Evolutionary conservation across 768 basidiomycete genomes (phyloP).

Genomic region (Gloeopeniophorella convolvens): DNA sequence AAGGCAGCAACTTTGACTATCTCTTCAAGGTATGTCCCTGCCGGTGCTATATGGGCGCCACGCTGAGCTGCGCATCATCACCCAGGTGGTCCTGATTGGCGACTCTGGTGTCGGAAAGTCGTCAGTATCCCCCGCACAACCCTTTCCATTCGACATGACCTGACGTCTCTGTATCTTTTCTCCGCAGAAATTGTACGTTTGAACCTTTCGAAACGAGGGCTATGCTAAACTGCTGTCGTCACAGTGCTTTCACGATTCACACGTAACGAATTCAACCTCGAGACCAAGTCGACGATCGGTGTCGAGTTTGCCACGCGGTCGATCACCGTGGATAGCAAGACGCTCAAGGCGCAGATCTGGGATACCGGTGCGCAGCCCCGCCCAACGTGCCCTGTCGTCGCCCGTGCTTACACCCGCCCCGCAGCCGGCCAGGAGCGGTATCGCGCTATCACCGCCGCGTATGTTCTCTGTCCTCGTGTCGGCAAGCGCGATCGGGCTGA

Average conservation of each 20-base stretch:
- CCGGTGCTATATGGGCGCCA: not conserved
- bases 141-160: constrained; percentile 1
- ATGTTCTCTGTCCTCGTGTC: constrained; percentile 28
- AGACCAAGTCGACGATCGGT: constrained; percentile 98
- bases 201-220: not conserved
- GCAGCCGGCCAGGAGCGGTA: constrained; percentile 97
- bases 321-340: constrained; percentile 94
- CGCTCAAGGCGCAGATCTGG: constrained; percentile 98
- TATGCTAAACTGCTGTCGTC: constrained; percentile 14
- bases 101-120: constrained; percentile 99
- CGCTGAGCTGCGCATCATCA: not conserved
- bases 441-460: constrained; percentile 96
- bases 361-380: constrained; percentile 72
- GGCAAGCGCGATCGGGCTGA: not conserved
- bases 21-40: constrained; percentile 83
- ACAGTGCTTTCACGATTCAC: constrained; percentile 99
- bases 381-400: not conserved
- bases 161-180: no score
- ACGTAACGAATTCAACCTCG: constrained; percentile 97
- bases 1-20: constrained; percentile 96
- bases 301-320: constrained; percentile 98
- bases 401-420: constrained; percentile 6
- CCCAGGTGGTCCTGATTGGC: constrained; percentile 94
- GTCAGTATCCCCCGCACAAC: constrained; percentile 48
- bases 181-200: constrained; percentile 55